Evolutionary conservation across 306 rosid genomes (phyloP), one percentile per base, ranked within the genome.

Genomic region (Geum urbanum): DNA sequence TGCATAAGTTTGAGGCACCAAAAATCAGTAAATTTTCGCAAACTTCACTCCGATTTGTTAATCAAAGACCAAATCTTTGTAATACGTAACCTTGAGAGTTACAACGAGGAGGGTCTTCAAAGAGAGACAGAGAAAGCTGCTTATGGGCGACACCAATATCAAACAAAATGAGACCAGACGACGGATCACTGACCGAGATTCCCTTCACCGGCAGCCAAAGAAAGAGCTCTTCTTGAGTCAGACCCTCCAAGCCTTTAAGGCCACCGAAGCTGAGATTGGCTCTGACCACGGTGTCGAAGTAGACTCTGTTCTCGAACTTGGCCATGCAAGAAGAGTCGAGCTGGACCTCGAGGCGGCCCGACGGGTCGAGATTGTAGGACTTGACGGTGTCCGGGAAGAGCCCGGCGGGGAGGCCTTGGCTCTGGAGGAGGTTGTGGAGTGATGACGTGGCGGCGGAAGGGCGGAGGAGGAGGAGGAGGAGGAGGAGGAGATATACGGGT

Each of bases 161-260:
- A 79, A 91, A 89, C 71, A 89, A 76, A 59, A 91, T 91, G 6
- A 91, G 80, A 24, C 97, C 96, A 1, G 96, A 91, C 7, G 86
- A 79, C 2, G 90, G 96, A 83, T 91, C 97, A 40, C 60, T 71
- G 1, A 91, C 94, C 0, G 86, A 74, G 63, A 91, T 91, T 45
- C 89, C 96, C 67, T 87, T 91, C 9, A 91, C 96, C 0, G 97
- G 97, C 1, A 91, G 74, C 97, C 97, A 91, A 0, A 91, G 82
- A 57, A 91, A 91, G 10, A 89, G 97, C 86, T 89, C 97, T 77
- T 91, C 97, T 47, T 91, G 96, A 48, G 87, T 78, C 40, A 91
- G 74, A 84, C 97, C 97, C 67, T 89, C 84, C 58, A 91, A 78
- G 48, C 89, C 97, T 5, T 73, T 79, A 1, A 91, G 94, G 43